Evolutionary conservation across 495 filamentous ascomycete genomes (phyloP).

Genomic region (Tirmania nivea): DNA sequence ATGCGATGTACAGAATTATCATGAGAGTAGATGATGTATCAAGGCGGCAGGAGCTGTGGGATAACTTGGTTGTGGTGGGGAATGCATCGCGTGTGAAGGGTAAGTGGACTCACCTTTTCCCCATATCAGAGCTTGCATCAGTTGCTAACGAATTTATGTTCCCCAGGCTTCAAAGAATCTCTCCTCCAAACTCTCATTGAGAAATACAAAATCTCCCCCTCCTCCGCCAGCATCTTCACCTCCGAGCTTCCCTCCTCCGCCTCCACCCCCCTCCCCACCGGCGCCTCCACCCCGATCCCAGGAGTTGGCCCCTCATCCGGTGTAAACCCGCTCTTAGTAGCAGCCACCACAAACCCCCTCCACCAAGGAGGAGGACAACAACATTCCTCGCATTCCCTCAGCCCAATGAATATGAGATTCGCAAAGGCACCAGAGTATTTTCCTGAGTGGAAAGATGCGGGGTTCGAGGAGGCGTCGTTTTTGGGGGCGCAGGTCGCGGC

Average conservation of each 20-base stretch:
- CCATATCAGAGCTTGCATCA: too few relatives aligned
- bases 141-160: neutral
- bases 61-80: slow-evolving; percentile 67
- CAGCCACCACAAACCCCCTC: slow-evolving; percentile 61
- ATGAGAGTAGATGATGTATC: slow-evolving; percentile 54
- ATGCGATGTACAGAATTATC: slow-evolving; percentile 61
- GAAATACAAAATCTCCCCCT: slow-evolving; percentile 57
- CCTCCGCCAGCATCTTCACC: neutral
- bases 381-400: slow-evolving; percentile 67
- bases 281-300: slow-evolving; percentile 57
- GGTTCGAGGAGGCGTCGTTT: slow-evolving; percentile 24
- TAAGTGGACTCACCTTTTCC: slow-evolving; percentile 11
- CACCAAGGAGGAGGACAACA: slow-evolving; percentile 24
- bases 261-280: slow-evolving; percentile 51
- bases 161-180: slow-evolving; percentile 60
- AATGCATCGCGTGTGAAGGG: slow-evolving; percentile 70
- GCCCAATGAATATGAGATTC: slow-evolving; percentile 64
- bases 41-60: slow-evolving; percentile 71
- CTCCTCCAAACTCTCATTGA: slow-evolving; percentile 53
- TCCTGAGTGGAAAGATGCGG: slow-evolving; percentile 76
- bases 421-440: slow-evolving; percentile 69
- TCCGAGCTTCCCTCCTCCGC: neutral
- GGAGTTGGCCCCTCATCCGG: slow-evolving; percentile 20
- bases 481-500: slow-evolving; percentile 25
- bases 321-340: slow-evolving; percentile 80